Percentiles rank a stretch among this genome's conserved stretches.
Evolutionary conservation across 129 eudicot species (phyloP).

Genomic region (Centella asiatica): DNA sequence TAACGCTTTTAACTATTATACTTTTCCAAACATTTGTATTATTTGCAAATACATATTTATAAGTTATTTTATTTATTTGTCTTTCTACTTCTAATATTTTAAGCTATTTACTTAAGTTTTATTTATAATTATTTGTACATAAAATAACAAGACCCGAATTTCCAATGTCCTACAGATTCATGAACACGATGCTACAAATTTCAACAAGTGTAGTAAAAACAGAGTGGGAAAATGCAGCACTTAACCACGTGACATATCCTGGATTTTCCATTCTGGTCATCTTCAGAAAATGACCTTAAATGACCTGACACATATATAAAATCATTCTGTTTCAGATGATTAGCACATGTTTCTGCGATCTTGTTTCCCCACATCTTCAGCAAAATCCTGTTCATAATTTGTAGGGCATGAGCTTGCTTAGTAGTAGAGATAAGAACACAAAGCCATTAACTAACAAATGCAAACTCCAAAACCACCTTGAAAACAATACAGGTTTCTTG

Average conservation of each 20-base stretch:
- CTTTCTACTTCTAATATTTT: no score
- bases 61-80: no score
- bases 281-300: conserved; percentile 25
- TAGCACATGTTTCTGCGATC: conserved; percentile 46
- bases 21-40: no score
- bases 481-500: not conserved
- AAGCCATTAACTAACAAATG: not conserved
- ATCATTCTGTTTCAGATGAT: conserved; percentile 58
- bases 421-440: not conserved
- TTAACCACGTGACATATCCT: conserved; percentile 32
- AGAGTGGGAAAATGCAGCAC: conserved; percentile 1
- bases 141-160: no score
- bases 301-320: conserved; percentile 58
- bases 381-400: conserved; percentile 39
- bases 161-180: not conserved
- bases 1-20: no score
- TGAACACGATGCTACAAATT: not conserved
- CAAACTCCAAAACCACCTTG: not conserved
- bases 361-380: conserved; percentile 60
- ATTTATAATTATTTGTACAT: no score
- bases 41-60: no score
- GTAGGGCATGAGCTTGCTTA: conserved; percentile 10
- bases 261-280: conserved; percentile 23
- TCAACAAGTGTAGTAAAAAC: not conserved
- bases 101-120: no score